Evolutionary conservation across 345 rosid species (phyloP).

Genomic region (Hibiscus tridactylites): DNA sequence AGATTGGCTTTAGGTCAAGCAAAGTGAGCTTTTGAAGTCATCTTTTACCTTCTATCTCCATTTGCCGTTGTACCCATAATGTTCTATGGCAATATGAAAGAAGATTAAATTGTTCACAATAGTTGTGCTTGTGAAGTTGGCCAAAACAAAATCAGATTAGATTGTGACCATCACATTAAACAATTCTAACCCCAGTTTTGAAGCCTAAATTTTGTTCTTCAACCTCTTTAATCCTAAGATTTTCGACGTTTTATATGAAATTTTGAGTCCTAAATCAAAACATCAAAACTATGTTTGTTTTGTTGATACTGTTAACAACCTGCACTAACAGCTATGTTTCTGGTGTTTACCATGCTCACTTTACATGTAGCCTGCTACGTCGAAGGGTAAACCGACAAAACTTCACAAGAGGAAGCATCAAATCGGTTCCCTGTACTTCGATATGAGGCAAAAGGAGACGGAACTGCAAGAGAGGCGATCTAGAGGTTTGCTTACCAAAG

Average conservation of each 20-base stretch:
- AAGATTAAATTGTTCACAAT: too few relatives aligned
- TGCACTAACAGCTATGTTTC: not conserved
- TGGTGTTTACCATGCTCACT: not conserved
- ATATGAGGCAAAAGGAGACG: constrained; percentile 82
- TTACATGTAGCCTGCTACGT: constrained; percentile 55
- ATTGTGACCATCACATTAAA: not conserved
- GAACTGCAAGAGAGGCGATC: constrained; percentile 83
- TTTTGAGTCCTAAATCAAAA: not conserved
- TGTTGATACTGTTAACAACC: not conserved
- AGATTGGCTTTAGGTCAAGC: too few relatives aligned
- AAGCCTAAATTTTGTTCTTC: not conserved
- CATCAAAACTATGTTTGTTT: not conserved
- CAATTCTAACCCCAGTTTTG: not conserved
- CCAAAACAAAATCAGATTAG: not conserved
- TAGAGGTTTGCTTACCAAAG: constrained; percentile 72
- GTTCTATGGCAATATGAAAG: not conserved
- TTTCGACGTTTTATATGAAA: not conserved
- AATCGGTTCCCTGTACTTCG: constrained; percentile 61
- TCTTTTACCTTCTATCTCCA: not conserved
- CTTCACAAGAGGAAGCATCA: constrained; percentile 99
- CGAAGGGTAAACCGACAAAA: constrained; percentile 78
- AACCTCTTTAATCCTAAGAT: not conserved
- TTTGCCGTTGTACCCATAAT: not conserved
- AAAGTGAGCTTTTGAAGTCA: not conserved
- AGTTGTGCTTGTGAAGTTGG: too few relatives aligned